Conservation (phyloP, 495 filamentous ascomycete genomes). For the Aspergillus homomorphus region DNA sequence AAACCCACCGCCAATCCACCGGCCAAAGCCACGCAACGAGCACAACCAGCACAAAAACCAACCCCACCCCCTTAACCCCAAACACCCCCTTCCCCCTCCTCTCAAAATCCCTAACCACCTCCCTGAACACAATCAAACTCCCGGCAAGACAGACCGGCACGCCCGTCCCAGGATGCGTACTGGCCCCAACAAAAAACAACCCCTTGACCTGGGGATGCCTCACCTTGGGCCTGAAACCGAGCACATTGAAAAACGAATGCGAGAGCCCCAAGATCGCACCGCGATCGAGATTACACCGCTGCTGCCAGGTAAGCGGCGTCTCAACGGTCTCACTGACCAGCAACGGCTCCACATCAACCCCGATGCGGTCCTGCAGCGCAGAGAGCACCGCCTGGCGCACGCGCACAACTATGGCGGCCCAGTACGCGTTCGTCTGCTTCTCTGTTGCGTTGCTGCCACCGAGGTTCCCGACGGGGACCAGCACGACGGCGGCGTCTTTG, state of each 20-base stretch:
- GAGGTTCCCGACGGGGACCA: conserved; percentile 61
- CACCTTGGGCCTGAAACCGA: conserved; percentile 60
- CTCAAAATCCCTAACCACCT: conserved; percentile 41
- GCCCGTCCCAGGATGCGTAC: conserved; percentile 69
- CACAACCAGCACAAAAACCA: too few species aligned
- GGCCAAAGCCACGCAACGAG: background rate
- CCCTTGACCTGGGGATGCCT: conserved; percentile 45
- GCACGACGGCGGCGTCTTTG: conserved; percentile 58
- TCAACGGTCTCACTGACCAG: conserved; percentile 60
- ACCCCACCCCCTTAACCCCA: background rate
- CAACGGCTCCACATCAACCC: conserved; percentile 37
- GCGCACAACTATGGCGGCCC: conserved; percentile 47
- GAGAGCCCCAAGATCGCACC: conserved; percentile 66
- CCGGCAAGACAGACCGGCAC: conserved; percentile 68
- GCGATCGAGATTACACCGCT: conserved; percentile 65
- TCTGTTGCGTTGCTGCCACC: background rate
- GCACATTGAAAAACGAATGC: conserved; percentile 69
- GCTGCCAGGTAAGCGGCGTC: conserved; percentile 58
- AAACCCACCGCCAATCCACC: too few species aligned
- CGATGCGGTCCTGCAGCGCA: conserved; percentile 54
- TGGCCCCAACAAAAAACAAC: conserved; percentile 66
- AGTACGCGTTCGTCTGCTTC: conserved; percentile 21
- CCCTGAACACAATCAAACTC: conserved; percentile 56
- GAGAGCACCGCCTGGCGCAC: conserved; percentile 52
- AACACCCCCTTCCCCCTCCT: background rate